Base-by-base conservation (phyloP, 1,284 basidiomycete species). In the Sporisorium iseilematis-ciliati region DNA sequence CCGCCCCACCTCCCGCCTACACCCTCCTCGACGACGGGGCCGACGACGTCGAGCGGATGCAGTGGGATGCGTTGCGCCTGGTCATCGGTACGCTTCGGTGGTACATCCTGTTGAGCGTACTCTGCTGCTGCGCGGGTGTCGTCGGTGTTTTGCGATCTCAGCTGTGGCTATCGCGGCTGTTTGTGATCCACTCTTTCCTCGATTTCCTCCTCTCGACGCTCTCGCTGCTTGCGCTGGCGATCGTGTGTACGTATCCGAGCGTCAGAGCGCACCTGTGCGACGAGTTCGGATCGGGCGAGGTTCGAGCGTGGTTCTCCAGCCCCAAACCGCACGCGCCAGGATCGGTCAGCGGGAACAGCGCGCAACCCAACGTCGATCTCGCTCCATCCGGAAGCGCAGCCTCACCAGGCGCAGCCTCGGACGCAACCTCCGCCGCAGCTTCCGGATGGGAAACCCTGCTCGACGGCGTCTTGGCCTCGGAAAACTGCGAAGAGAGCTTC, bases 401-500 rank as follows among this genome's bases (percentile, higher is more conserved):
- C 16, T 25, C 16, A 7, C 23, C 50, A 5, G 55, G 51, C 21
- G 4, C 50, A 5, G 20, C 51, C 5, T 31, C 55, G 7, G 65
- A 69, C 11, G 72, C 61, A 3, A 65, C 51, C 12, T 63, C 53
- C 2, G 43, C 48, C n/a, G 64, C 73, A n/a, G n/a, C n/a, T 4
- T 65, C 65, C 4, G 67, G 77, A 3, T 79, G 77, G 77, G 77
- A 79, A 26, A 64, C 69, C 2, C 14, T 75, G 18, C 26, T 79
- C 0, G 77, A 79, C 23, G 70, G 72, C 29, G 60, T 77, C 14
- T 77, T 79, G 33, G 66, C 60, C 1, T 62, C 63, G 2, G 77
- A 79, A 31, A 75, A 77, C 40, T 79, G 77, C 70, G 77, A 79
- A 23, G 77, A 79, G 42, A 64, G 64, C 25, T 76, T 79, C 58